Evolutionary conservation across 164 flowering plant species (phyloP), one percentile per base, ranked within the genome.

Genomic region (Tetrastigma voinierianum): DNA sequence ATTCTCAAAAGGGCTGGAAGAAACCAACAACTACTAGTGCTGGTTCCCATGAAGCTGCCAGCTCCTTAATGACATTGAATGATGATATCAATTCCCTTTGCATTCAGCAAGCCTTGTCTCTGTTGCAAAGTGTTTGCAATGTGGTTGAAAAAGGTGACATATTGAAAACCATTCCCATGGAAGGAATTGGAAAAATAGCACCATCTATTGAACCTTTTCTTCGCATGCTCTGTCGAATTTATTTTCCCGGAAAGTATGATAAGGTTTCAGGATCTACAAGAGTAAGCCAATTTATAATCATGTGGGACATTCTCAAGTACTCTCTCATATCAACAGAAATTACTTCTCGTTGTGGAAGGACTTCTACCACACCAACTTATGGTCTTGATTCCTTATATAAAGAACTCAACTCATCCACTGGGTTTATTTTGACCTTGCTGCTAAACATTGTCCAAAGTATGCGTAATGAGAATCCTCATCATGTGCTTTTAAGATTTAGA

Each of bases 271-370:
- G 70, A 62, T 74, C 86, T 64, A 75, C 79, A 0, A 78, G 88
- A 70, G 72, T 83, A 13, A 81, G 85, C 74, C 85, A 73, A 51
- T 78, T 89, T 51, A 59, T 88, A 70, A 70, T 92, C 67, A 72
- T 95, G 74, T 95, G 98, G 98, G 98, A 93, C 70, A 86, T 87
- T 24, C 86, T 95, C 14, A 93, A 82, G 74, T 90, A 90, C 71
- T 83, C 98, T 46, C 83, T 95, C 25, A 74, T 89, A 59, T 88
- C 99, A 55, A 80, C 87, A 64, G 99, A 95, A 80, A 83, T 90
- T 68, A 88, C 94, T 63, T 84, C 90, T 60, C 97, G 97, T 23
- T 70, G 81, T 76, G 75, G 78, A 51, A 81, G 72, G 77, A 70
- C 77, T 56, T 66, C 69, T 48, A 48, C 72, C 70, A 65, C 67